phyloP scores from a whole-genome alignment of 2,329 filamentous ascomycete genomes.

The Arthrobotrys musiformis region DNA sequence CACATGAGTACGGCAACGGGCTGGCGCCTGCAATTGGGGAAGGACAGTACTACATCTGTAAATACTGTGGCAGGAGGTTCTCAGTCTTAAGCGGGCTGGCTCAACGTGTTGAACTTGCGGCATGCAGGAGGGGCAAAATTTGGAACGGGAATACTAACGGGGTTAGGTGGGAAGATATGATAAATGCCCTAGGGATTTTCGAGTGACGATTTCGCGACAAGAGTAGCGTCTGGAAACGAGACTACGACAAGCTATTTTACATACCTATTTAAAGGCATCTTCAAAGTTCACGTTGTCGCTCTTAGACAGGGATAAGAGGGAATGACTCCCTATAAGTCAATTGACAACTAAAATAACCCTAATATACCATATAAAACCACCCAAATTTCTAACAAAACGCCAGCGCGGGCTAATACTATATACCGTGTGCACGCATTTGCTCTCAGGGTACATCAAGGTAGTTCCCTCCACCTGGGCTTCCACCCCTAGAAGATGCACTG shows the following conservation, averaged over 20 bases:
- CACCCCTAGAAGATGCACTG: conserved; percentile 28
- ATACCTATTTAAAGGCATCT: no score
- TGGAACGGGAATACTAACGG: neutral
- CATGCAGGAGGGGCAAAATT: neutral
- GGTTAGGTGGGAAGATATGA: neutral
- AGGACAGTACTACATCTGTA: neutral
- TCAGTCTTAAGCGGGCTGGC: neutral
- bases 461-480: conserved; percentile 29
- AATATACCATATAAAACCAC: neutral
- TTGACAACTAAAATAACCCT: neutral
- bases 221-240: no score
- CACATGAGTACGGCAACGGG: neutral
- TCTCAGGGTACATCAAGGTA: conserved; percentile 49
- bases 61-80: neutral
- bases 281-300: neutral
- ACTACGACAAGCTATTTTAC: no score
- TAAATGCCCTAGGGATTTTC: conserved; percentile 1
- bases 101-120: neutral
- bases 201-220: neutral
- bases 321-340: neutral
- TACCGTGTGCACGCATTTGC: neutral
- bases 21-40: neutral
- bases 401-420: neutral
- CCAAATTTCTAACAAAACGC: conserved; percentile 11
- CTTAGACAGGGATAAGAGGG: neutral